Conservation (phyloP, 129 eudicot genomes). For the Centella asiatica region DNA sequence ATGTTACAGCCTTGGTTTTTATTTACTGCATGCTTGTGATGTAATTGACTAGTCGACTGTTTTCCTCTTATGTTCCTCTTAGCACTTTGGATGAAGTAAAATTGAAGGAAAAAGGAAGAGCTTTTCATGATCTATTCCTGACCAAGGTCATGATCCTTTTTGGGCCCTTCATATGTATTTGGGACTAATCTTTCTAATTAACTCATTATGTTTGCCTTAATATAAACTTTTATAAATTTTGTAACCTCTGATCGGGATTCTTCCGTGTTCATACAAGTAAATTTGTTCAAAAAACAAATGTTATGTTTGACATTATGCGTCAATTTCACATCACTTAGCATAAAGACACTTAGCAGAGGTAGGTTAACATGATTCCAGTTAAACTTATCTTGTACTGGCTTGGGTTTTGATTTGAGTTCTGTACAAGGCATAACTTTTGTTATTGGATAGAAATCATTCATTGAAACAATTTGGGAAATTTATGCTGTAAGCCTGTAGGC, state of each 20-base stretch:
- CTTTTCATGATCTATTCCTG: conserved; percentile 75
- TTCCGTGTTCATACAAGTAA: not conserved
- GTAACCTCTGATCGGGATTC: not conserved
- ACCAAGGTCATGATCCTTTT: conserved; percentile 50
- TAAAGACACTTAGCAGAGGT: not conserved
- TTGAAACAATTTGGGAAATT: not conserved
- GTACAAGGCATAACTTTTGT: no score
- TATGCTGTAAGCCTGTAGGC: not conserved
- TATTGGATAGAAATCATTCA: no score
- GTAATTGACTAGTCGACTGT: conserved; percentile 10
- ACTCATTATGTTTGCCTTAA: not conserved
- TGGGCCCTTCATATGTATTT: not conserved
- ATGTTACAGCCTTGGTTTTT: no score
- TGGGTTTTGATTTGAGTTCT: not conserved
- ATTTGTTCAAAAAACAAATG: not conserved
- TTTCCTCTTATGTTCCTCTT: conserved; percentile 5
- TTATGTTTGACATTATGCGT: not conserved
- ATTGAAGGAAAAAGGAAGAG: conserved; percentile 93
- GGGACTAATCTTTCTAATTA: not conserved
- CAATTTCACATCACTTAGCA: not conserved
- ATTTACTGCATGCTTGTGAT: conserved; percentile 1
- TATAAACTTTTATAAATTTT: not conserved
- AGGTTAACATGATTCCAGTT: not conserved
- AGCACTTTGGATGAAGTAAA: conserved; percentile 76
- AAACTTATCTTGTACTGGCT: no score